These are phyloP conservation scores for Nymphaea colorata DNA, from an alignment of 164 flowering plant species.

Conservation along the genomic window DNA sequence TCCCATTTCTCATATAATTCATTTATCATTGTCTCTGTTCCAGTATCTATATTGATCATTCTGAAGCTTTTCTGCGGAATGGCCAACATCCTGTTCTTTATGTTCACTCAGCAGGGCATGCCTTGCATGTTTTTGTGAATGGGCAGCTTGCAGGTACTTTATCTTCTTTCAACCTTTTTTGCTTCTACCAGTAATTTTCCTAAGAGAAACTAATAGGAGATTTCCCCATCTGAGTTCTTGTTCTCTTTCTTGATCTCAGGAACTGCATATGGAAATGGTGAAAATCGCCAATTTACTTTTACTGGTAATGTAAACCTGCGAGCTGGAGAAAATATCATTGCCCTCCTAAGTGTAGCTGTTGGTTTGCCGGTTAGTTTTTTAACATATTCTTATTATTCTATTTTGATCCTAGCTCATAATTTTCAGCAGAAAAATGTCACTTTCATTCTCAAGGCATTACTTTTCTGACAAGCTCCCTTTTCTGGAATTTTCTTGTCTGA, in stretches of 20 bases:
- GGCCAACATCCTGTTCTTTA: constrained; percentile 56
- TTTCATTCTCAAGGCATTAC: background rate
- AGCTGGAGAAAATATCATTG: constrained; percentile 72
- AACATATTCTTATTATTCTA: too few relatives aligned
- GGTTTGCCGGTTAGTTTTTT: constrained; percentile 20
- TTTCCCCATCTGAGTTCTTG: constrained; percentile 18
- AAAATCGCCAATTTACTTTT: constrained; percentile 42
- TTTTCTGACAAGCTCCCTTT: background rate
- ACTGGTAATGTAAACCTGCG: constrained; percentile 50
- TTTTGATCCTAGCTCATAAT: too few relatives aligned
- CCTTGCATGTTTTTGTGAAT: constrained; percentile 70
- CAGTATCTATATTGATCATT: constrained; percentile 62
- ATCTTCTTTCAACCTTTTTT: too few relatives aligned
- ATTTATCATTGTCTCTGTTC: background rate
- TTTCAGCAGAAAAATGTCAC: background rate
- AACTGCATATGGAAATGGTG: constrained; percentile 67
- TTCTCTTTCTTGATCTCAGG: constrained; percentile 30
- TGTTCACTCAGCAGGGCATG: constrained; percentile 76
- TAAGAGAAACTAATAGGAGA: constrained; percentile 5
- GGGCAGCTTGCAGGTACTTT: constrained; percentile 60
- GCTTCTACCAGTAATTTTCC: too few relatives aligned
- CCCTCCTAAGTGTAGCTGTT: constrained; percentile 75
- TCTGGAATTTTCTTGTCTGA: constrained; percentile 6
- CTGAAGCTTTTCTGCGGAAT: constrained; percentile 58
- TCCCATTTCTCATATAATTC: background rate